Evolutionary conservation across 2,329 filamentous ascomycete species (phyloP).

Genomic region (Pseudocercospora fuligena): DNA sequence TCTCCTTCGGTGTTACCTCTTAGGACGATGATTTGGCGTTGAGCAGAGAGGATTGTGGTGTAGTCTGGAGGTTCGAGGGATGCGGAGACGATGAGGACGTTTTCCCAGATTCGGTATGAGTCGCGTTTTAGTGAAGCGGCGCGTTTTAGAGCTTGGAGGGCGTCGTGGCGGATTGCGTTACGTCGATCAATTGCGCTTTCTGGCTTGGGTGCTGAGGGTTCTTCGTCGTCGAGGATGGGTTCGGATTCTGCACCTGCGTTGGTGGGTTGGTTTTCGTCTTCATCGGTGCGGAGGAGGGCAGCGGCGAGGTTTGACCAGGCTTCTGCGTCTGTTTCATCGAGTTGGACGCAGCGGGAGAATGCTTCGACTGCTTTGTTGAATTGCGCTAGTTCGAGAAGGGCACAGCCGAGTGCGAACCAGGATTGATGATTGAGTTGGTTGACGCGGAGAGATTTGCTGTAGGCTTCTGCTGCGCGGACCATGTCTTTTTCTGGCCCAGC

Average conservation of each 20-base stretch:
- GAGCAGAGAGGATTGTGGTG: slow-evolving; percentile 74
- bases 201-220: slow-evolving; percentile 25
- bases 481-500: slow-evolving; percentile 60
- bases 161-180: slow-evolving; percentile 69
- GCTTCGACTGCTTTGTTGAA: slow-evolving; percentile 82
- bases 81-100: slow-evolving; percentile 84
- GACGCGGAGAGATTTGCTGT: slow-evolving; percentile 74
- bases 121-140: slow-evolving; percentile 82
- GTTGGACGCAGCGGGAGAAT: slow-evolving; percentile 80
- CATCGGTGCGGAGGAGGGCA: slow-evolving; percentile 62
- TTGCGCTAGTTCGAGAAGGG: slow-evolving; percentile 75
- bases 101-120: slow-evolving; percentile 95
- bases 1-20: slow-evolving; percentile 71
- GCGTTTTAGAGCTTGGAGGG: slow-evolving; percentile 83
- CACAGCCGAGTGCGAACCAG: slow-evolving; percentile 91
- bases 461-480: slow-evolving; percentile 74
- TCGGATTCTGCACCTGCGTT: slow-evolving; percentile 21
- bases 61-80: slow-evolving; percentile 77
- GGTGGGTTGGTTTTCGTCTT: slow-evolving; percentile 18
- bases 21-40: slow-evolving; percentile 76
- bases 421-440: slow-evolving; percentile 81
- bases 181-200: slow-evolving; percentile 43
- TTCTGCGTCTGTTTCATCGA: slow-evolving; percentile 86
- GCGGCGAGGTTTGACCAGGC: slow-evolving; percentile 95
- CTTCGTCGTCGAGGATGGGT: slow-evolving; percentile 40